Base-by-base conservation (phyloP, 2,329 filamentous ascomycete genomes). In the Fusarium veterinarium region DNA sequence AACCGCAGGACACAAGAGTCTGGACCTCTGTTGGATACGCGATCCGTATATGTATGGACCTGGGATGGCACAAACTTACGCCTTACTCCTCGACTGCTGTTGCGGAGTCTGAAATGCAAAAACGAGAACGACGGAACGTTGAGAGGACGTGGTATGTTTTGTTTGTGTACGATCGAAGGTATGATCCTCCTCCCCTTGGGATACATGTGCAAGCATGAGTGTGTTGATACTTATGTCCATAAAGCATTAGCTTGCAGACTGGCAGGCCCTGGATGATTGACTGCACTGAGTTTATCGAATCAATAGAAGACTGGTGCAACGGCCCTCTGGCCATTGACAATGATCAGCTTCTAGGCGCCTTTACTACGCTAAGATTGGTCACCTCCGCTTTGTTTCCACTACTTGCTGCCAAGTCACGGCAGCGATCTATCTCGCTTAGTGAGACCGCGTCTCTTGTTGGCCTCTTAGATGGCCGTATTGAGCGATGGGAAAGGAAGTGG, bases 131-230 rank as follows among this genome's bases (percentile, higher is more conserved):
- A 8, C 23, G 55, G 1, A 57, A 30, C 16, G 6, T 57, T 17
- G 55, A 57, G 40, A 48, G 55, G 4, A 48, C 55, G 4, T 57
- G 55, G 55, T 57, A 48, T n/a, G 55, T 57, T 25, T 31, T 57
- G 9, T 57, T 57, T 9, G 41, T 57, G 8, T 48, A 57, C 2
- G 55, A 57, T 48, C 30, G 31, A 5, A 57, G 55, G 55, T 48
- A 56, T 14, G 40, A 17, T 16, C 28, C 8, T 28, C 28, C 28
- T 28, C 6, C 28, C 28, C 28, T 8, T 28, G 6, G 28, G 28
- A 28, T 28, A 28, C 28, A 28, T 28, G 28, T 28, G 28, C 28
- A 28, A 28, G 28, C 28, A 28, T 28, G 28, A 28, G 28, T 28
- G 28, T 28, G 8, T 28, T 28, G 28, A 28, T 28, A 28, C 28